Conservation (phyloP, 2,329 filamentous ascomycete species). For the Sporothrix mexicana region DNA sequence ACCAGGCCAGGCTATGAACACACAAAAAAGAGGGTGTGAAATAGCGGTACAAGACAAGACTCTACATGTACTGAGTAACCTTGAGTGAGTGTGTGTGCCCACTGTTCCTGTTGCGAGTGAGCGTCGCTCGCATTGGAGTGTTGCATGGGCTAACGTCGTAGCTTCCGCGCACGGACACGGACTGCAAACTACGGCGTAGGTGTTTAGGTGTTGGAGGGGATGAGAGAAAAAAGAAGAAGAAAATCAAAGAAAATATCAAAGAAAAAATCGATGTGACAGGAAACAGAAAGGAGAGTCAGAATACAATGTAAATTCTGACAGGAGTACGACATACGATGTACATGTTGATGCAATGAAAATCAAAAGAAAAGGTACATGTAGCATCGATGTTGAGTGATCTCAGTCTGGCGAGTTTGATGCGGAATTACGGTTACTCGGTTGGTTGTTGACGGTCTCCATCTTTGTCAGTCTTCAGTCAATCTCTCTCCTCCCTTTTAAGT, state of each 20-base stretch:
- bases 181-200: constrained; percentile 17
- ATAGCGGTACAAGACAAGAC: background rate
- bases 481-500: too few relatives aligned
- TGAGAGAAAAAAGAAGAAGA: background rate
- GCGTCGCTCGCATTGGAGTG: background rate
- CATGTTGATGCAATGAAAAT: too few relatives aligned
- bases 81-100: background rate
- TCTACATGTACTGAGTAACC: too few relatives aligned
- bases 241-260: background rate
- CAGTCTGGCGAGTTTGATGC: too few relatives aligned
- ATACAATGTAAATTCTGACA: too few relatives aligned
- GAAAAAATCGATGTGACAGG: background rate
- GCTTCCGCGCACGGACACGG: constrained; percentile 25
- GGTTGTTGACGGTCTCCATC: too few relatives aligned
- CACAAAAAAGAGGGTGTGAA: background rate
- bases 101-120: background rate
- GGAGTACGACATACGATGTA: too few relatives aligned
- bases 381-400: too few relatives aligned
- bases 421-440: too few relatives aligned
- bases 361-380: too few relatives aligned
- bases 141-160: constrained; percentile 23
- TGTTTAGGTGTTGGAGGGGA: background rate
- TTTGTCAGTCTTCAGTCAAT: too few relatives aligned
- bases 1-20: background rate
- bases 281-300: too few relatives aligned